Evolutionary conservation across 305 asterid genomes (phyloP), one percentile per base, ranked within the genome.

Genomic region (Fraxinus xanthoxyloides): DNA sequence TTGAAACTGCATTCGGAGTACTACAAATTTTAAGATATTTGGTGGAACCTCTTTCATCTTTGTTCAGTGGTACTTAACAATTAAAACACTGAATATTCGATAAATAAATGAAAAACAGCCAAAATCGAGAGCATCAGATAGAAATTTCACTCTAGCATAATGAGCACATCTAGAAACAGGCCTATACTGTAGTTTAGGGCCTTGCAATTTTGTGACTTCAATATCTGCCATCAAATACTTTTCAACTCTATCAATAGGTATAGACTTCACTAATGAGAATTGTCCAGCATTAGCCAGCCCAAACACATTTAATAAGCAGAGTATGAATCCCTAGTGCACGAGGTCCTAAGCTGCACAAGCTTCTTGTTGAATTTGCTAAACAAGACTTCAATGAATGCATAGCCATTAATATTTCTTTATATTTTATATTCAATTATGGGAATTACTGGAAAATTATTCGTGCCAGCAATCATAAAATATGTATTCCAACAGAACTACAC

Each of bases 271-370:
- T 81, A 77, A 80, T 73, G 76, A 82, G 65, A 70, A 79, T 80
- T 70, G 24, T 75, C 21, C 79, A 43, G 81, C 56, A 61, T 77
- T 82, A 73, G 78, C 82, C 86, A 72, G 83, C 88, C 82, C 75
- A 69, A 85, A 86, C 79, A 84, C 82, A 82, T 80, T 86, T 90
- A 82, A 46, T 23, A 46, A 77, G 79, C 80, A 79, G 65, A 83
- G 77, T 78, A 76, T 82, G 79, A 75, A 63, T 79, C 79, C 76
- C 81, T 65, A 79, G 34, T 82, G 80, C 81, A 77, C 43, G 74
- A 54, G 81, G 31, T 40, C 67, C 63, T 76, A 65, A 77, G 78
- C 75, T 80, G 51, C 43, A 38, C 23, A 82, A 78, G 56, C 79
- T 56, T 75, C 80, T 48, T 63, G 38, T 13, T 76, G 34, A 23